Conservation (phyloP, 2,329 filamentous ascomycete species). For the Exophiala spinifera region DNA sequence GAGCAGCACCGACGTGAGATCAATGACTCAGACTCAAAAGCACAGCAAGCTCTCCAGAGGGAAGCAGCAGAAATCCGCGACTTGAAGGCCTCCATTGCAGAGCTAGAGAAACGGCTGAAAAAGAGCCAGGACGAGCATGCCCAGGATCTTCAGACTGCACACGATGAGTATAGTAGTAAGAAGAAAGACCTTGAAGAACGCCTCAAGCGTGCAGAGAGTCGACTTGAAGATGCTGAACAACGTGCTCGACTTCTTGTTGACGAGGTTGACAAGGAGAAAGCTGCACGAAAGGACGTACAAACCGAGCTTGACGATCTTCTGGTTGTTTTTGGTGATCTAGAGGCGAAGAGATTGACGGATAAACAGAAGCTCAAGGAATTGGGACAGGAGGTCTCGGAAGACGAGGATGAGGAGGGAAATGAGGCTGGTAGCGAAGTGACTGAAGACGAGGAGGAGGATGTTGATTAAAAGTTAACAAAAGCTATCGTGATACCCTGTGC, state of each 20-base stretch:
- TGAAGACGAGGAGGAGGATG: conserved; percentile 16
- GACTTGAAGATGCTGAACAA: conserved; percentile 36
- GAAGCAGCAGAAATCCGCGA: conserved; percentile 63
- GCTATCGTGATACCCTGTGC: not conserved
- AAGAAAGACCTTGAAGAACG: conserved; percentile 49
- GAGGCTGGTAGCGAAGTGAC: conserved; percentile 50
- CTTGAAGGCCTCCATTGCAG: conserved; percentile 58
- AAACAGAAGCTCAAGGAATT: conserved; percentile 64
- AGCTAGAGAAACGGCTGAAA: conserved; percentile 49
- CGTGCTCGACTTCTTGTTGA: conserved; percentile 11
- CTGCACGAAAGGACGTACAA: conserved; percentile 59
- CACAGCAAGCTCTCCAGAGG: conserved; percentile 38
- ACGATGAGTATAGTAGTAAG: conserved; percentile 50
- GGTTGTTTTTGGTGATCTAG: conserved; percentile 75
- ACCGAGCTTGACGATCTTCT: conserved; percentile 76
- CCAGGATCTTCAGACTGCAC: conserved; percentile 58
- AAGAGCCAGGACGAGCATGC: conserved; percentile 60
- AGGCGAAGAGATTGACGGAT: conserved; percentile 72
- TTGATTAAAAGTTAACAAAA: conserved; percentile 23
- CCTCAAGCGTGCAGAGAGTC: conserved; percentile 43
- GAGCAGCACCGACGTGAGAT: conserved; percentile 25
- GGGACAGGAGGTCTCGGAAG: conserved; percentile 71
- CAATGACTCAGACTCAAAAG: conserved; percentile 39
- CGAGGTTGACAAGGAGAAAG: conserved; percentile 54
- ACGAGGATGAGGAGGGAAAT: conserved; percentile 63